Conservation (phyloP, 257 asterid species). For the Gentiana dahurica region DNA sequence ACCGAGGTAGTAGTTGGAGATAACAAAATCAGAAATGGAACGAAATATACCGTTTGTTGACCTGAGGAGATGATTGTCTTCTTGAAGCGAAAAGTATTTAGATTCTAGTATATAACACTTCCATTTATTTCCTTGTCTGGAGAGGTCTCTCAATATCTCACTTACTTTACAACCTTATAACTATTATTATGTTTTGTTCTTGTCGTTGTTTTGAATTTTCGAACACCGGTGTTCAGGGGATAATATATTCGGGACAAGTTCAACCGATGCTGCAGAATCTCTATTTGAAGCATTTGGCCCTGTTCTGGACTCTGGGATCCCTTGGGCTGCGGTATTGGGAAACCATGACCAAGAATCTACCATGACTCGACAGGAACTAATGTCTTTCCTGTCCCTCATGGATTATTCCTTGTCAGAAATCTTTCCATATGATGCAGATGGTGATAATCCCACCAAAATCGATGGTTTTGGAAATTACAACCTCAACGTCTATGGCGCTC, state of each 20-base stretch:
- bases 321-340: slow-evolving; percentile 95
- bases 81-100: too few species aligned
- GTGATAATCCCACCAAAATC: slow-evolving; percentile 21
- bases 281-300: slow-evolving; percentile 61
- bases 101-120: not conserved
- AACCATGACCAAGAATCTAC: slow-evolving; percentile 98
- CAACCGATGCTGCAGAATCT: slow-evolving; percentile 93
- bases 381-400: slow-evolving; percentile 89
- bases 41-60: too few species aligned
- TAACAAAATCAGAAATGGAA: too few species aligned
- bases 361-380: slow-evolving; percentile 79
- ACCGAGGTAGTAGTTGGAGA: too few species aligned
- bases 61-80: too few species aligned
- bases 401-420: slow-evolving; percentile 79
- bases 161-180: not conserved
- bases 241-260: slow-evolving; percentile 79
- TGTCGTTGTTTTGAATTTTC: too few species aligned
- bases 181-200: not conserved
- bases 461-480: slow-evolving; percentile 88
- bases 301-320: slow-evolving; percentile 53
- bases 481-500: slow-evolving; percentile 65
- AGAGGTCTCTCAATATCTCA: not conserved
- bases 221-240: slow-evolving; percentile 41
- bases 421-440: slow-evolving; percentile 45
- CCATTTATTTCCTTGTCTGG: not conserved